Evolutionary conservation across 805 yeast species (phyloP).

Genomic region (Yamadazyma paraphyllophila): DNA sequence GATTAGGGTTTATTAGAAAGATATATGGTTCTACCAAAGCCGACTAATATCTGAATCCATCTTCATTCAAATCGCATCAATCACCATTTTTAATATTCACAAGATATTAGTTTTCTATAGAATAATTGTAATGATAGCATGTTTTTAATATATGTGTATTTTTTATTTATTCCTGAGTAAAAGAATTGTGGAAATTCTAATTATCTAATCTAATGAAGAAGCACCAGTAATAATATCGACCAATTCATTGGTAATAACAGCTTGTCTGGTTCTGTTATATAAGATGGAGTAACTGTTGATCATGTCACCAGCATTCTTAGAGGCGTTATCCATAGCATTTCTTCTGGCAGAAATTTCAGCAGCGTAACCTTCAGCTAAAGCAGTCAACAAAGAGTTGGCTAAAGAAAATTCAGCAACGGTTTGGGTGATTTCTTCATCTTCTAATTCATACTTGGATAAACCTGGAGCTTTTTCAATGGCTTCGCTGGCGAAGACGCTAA

Average conservation of each 20-base stretch:
- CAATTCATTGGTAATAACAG: slow-evolving; percentile 98
- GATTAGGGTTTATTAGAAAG: slow-evolving; percentile 61
- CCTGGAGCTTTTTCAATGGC: slow-evolving; percentile 84
- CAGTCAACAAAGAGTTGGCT: slow-evolving; percentile 85
- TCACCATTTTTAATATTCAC: too few relatives aligned
- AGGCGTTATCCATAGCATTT: slow-evolving; percentile 99
- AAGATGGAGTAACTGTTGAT: slow-evolving; percentile 92
- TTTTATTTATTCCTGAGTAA: neutral
- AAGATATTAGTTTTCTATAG: too few relatives aligned
- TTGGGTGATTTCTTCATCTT: slow-evolving; percentile 63
- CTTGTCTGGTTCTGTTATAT: slow-evolving; percentile 99
- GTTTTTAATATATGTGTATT: slow-evolving; percentile 3
- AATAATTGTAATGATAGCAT: neutral
- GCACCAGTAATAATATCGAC: slow-evolving; percentile 99
- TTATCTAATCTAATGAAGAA: slow-evolving; percentile 81
- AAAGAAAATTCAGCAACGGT: slow-evolving; percentile 82
- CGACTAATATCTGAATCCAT: slow-evolving; percentile 33
- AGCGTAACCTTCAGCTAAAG: slow-evolving; percentile 97
- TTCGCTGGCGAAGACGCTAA: slow-evolving; percentile 64
- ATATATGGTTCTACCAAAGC: slow-evolving; percentile 58
- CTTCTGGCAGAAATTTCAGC: slow-evolving; percentile 98
- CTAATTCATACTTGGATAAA: slow-evolving; percentile 75
- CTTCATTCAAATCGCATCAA: too few relatives aligned
- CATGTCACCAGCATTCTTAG: slow-evolving; percentile 99
- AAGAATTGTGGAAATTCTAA: slow-evolving; percentile 6